phyloP scores from a whole-genome alignment of 148 eudicot species.

The Cornus suecica region DNA sequence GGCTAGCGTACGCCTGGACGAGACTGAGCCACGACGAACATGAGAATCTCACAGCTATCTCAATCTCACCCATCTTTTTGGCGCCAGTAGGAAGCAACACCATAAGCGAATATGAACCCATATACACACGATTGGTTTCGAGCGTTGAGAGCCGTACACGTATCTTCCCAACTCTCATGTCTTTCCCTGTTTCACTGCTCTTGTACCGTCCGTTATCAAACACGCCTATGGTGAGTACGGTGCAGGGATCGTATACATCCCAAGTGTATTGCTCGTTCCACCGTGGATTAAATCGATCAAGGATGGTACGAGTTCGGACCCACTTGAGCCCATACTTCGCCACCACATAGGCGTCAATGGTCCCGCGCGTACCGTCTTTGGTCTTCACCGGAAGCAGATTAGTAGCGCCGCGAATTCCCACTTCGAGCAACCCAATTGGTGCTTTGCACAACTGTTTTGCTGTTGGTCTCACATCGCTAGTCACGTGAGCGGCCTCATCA shows the following conservation, averaged over 20 bases:
- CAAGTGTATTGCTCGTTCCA: slow-evolving; percentile 94
- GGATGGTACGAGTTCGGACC: slow-evolving; percentile 76
- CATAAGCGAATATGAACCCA: slow-evolving; percentile 53
- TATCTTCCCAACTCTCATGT: slow-evolving; percentile 68
- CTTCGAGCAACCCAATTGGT: slow-evolving; percentile 78
- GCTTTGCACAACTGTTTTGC: slow-evolving; percentile 73
- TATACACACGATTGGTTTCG: slow-evolving; percentile 59
- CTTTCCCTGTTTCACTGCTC: slow-evolving; percentile 45
- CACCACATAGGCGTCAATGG: slow-evolving; percentile 84
- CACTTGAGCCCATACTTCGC: slow-evolving; percentile 89
- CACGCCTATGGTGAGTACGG: slow-evolving; percentile 79
- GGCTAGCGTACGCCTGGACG: slow-evolving; percentile 64
- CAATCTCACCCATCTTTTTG: slow-evolving; percentile 77
- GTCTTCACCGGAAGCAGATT: slow-evolving; percentile 79
- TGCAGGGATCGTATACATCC: slow-evolving; percentile 91
- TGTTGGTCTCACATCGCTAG: slow-evolving; percentile 76
- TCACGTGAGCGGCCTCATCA: slow-evolving; percentile 91
- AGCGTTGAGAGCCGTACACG: slow-evolving; percentile 69
- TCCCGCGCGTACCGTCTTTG: slow-evolving; percentile 73
- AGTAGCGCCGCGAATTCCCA: slow-evolving; percentile 75
- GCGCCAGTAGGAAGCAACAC: slow-evolving; percentile 71
- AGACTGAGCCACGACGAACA: slow-evolving; percentile 84
- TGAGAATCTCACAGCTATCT: slow-evolving; percentile 65
- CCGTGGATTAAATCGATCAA: slow-evolving; percentile 78
- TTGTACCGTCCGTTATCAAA: slow-evolving; percentile 78